Conservation (phyloP, 305 asterid species). For the Ruellia speciosa region DNA sequence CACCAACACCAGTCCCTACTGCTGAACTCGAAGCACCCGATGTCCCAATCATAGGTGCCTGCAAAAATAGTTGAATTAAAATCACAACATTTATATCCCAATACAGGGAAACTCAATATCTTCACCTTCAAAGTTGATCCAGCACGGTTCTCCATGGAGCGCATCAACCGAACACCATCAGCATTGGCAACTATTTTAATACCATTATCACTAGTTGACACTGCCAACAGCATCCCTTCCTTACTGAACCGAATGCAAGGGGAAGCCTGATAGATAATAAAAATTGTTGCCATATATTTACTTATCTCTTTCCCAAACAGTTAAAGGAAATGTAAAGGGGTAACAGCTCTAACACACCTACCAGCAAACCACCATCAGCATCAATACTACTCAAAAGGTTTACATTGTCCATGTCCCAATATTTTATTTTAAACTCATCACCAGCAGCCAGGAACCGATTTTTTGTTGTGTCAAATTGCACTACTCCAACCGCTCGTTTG, state of each 20-base stretch:
- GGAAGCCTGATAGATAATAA: slow-evolving; percentile 47
- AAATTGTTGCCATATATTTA: slow-evolving; percentile 11
- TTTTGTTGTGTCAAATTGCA: slow-evolving; percentile 63
- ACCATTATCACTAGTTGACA: slow-evolving; percentile 59
- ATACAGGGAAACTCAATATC: background rate
- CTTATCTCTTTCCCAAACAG: slow-evolving; percentile 8
- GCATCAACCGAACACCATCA: slow-evolving; percentile 38
- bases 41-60: background rate
- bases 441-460: slow-evolving; percentile 70
- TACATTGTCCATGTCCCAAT: slow-evolving; percentile 65
- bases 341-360: slow-evolving; percentile 15
- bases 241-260: slow-evolving; percentile 60
- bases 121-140: slow-evolving; percentile 40
- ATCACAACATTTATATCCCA: background rate
- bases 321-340: slow-evolving; percentile 1
- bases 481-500: slow-evolving; percentile 46
- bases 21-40: slow-evolving; percentile 5
- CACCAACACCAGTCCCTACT: slow-evolving; percentile 1
- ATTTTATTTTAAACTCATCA: slow-evolving; percentile 57
- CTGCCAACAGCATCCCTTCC: slow-evolving; percentile 57
- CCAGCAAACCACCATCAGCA: slow-evolving; percentile 74
- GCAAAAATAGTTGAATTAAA: background rate
- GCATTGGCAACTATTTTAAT: slow-evolving; percentile 55
- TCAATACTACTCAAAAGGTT: slow-evolving; percentile 38
- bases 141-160: slow-evolving; percentile 32